Evolutionary conservation across 805 yeast species (phyloP).

Genomic region (Barnettozyma populi): DNA sequence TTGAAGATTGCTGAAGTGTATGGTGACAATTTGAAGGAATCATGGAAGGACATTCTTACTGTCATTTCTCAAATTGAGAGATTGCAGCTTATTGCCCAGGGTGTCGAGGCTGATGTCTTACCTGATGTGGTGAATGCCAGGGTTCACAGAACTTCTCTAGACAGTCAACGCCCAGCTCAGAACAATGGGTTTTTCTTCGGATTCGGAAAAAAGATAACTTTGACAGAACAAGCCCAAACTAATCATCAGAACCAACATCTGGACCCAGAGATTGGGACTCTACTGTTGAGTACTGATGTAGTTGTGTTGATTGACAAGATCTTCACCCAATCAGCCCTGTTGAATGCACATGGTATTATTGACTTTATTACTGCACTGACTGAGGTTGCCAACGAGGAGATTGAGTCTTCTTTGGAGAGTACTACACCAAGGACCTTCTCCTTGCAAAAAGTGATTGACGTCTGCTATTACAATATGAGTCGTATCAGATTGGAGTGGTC

Average conservation of each 20-base stretch:
- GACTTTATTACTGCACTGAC: conserved; percentile 84
- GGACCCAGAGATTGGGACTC: conserved; percentile 49
- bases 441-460: conserved; percentile 92
- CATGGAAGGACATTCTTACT: conserved; percentile 82
- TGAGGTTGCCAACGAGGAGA: conserved; percentile 84
- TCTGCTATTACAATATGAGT: conserved; percentile 94
- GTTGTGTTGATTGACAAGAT: conserved; percentile 82
- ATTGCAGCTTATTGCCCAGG: conserved; percentile 80
- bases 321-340: conserved; percentile 72
- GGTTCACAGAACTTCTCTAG: conserved; percentile 41
- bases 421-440: conserved; percentile 87
- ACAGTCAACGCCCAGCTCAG: conserved; percentile 39
- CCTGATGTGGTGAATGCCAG: conserved; percentile 84
- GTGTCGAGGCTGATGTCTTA: conserved; percentile 73
- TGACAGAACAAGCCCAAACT: conserved; percentile 62
- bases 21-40: conserved; percentile 64
- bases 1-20: conserved; percentile 73
- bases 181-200: conserved; percentile 47
- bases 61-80: conserved; percentile 90
- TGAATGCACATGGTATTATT: conserved; percentile 80
- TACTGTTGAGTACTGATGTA: conserved; percentile 59
- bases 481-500: conserved; percentile 97
- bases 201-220: conserved; percentile 48
- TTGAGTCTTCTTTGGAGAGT: conserved; percentile 79
- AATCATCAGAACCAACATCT: conserved; percentile 70